Conservation (phyloP, 192 early-diverging fungal species). For the Podila epicladia region DNA sequence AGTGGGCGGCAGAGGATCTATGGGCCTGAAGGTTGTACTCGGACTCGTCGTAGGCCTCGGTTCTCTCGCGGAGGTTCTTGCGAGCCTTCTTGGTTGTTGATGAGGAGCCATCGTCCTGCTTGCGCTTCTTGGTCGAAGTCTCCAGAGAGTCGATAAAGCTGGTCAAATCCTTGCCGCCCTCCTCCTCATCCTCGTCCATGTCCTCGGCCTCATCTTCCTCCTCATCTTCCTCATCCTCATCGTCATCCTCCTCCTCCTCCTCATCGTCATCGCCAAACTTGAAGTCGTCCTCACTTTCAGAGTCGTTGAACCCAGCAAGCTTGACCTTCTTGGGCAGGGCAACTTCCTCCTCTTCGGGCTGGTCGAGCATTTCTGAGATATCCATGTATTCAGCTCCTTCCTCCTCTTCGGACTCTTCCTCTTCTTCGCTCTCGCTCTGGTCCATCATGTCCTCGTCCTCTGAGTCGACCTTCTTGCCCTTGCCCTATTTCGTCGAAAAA, state of each 20-base stretch:
- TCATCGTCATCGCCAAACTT: constrained; percentile 22
- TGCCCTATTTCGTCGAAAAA: neutral
- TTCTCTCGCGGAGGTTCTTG: constrained; percentile 64
- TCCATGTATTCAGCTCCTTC: constrained; percentile 49
- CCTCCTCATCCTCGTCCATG: constrained; percentile 52
- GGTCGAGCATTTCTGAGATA: constrained; percentile 48
- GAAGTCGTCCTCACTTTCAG: constrained; percentile 48
- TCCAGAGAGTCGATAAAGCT: constrained; percentile 76
- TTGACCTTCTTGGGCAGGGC: constrained; percentile 50
- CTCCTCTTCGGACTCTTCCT: constrained; percentile 55
- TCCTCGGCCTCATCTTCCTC: constrained; percentile 49
- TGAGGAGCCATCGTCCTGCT: constrained; percentile 32
- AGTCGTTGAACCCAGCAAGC: constrained; percentile 49
- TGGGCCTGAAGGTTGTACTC: constrained; percentile 72
- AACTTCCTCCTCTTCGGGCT: constrained; percentile 40
- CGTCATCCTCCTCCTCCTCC: constrained; percentile 28
- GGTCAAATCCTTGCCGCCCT: constrained; percentile 61
- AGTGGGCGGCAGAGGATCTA: constrained; percentile 49
- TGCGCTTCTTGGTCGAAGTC: constrained; percentile 60
- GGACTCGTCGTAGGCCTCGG: constrained; percentile 77
- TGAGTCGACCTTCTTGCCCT: constrained; percentile 23
- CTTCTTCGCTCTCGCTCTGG: constrained; percentile 45
- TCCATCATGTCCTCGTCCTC: constrained; percentile 48
- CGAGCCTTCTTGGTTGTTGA: constrained; percentile 55
- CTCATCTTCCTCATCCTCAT: constrained; percentile 41